A percentile compares a stretch with the other conserved stretches of the same genome.
Conservation (phyloP, 192 early-diverging fungal species). For the Coemansia sp. region DNA sequence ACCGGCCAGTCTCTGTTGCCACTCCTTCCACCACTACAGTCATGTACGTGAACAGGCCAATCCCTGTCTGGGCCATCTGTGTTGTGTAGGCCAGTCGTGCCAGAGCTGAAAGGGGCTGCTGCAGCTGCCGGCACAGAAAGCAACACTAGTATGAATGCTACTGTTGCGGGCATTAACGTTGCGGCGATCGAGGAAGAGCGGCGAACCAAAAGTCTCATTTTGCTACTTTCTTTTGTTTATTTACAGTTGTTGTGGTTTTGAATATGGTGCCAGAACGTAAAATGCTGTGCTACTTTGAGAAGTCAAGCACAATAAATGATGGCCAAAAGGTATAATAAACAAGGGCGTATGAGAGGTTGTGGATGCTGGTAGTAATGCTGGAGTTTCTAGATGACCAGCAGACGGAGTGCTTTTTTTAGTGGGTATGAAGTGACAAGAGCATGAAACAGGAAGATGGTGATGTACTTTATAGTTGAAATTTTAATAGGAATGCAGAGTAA, state of each 20-base stretch:
- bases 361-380: too few relatives aligned
- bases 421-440: too few relatives aligned
- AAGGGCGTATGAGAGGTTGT: too few relatives aligned
- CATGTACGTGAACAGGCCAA: constrained; percentile 41
- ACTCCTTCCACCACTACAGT: constrained; percentile 3
- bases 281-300: neutral
- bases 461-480: neutral
- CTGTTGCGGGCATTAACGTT: neutral
- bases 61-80: constrained; percentile 38
- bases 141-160: neutral
- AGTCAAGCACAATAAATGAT: too few relatives aligned
- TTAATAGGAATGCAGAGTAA: neutral
- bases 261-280: neutral
- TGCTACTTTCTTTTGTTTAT: neutral
- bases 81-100: neutral
- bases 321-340: too few relatives aligned
- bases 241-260: neutral
- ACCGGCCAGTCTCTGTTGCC: constrained; percentile 46
- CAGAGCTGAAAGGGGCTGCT: neutral
- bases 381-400: too few relatives aligned
- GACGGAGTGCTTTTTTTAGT: too few relatives aligned
- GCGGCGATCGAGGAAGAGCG: neutral
- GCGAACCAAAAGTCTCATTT: neutral
- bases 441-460: neutral
- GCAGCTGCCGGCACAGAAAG: neutral